Evolutionary conservation across 345 rosid genomes (phyloP).

Genomic region (Atalantia buxifolia): DNA sequence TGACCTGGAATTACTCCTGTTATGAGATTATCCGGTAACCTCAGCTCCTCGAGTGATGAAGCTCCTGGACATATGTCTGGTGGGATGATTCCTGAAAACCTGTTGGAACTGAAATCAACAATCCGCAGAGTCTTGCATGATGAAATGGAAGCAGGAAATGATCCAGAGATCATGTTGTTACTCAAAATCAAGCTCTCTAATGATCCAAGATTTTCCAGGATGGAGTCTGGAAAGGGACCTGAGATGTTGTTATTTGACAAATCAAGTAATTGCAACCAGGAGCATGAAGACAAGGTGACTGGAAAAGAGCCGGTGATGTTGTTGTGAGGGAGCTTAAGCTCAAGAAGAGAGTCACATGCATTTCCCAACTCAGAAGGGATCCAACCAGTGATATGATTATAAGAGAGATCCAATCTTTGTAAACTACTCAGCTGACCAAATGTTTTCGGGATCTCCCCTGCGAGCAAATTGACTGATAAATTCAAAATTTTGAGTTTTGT

Average conservation of each 20-base stretch:
- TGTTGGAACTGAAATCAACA: conserved; percentile 77
- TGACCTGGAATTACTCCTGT: conserved; percentile 67
- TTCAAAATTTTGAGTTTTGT: conserved; percentile 64
- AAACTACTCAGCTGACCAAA: conserved; percentile 51
- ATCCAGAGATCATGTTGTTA: conserved; percentile 64
- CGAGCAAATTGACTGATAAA: conserved; percentile 55
- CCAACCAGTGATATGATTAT: conserved; percentile 75
- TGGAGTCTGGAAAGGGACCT: conserved; percentile 63
- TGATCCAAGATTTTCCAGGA: conserved; percentile 54
- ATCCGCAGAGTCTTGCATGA: conserved; percentile 60
- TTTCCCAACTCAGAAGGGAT: conserved; percentile 76
- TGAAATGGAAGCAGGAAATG: conserved; percentile 70
- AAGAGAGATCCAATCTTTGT: conserved; percentile 75
- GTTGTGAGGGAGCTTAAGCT: conserved; percentile 62
- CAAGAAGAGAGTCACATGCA: conserved; percentile 57
- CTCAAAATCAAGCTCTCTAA: conserved; percentile 66
- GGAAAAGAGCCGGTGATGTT: conserved; percentile 83
- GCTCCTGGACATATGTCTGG: conserved; percentile 85
- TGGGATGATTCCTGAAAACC: conserved; percentile 69
- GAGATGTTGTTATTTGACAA: conserved; percentile 85
- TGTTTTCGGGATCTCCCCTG: conserved; percentile 65
- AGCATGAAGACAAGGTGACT: conserved; percentile 56
- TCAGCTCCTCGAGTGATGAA: conserved; percentile 66
- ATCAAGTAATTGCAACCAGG: conserved; percentile 66
- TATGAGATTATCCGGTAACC: conserved; percentile 77